Percentiles rank a stretch among this genome's conserved stretches.
Conservation (phyloP, 352 stramenopile genomes). For the Globisporangium ultimum region DNA sequence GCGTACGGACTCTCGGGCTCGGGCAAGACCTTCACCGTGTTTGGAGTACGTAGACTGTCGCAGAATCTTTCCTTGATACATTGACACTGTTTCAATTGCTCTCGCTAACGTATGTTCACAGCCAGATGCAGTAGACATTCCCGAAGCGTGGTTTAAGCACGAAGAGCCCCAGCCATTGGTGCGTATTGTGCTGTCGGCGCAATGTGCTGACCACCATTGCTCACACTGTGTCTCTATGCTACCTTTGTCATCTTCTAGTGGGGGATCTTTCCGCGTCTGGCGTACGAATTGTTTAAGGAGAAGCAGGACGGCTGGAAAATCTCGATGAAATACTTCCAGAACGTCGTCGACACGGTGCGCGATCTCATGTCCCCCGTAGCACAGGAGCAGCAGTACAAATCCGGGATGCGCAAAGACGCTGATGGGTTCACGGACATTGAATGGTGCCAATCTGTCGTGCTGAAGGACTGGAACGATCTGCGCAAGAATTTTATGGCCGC, state of each 20-base stretch:
- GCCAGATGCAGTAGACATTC: slow-evolving; percentile 90
- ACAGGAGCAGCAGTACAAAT: slow-evolving; percentile 94
- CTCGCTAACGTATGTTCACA: slow-evolving; percentile 13
- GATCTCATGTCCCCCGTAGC: slow-evolving; percentile 93
- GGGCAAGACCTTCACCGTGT: slow-evolving; percentile 94
- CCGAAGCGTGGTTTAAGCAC: slow-evolving; percentile 94
- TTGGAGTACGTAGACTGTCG: slow-evolving; percentile 44
- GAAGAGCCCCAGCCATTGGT: slow-evolving; percentile 80
- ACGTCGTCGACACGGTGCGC: slow-evolving; percentile 94
- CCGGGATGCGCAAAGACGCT: slow-evolving; percentile 91
- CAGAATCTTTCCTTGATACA: not conserved
- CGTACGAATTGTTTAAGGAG: slow-evolving; percentile 93
- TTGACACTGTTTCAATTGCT: slow-evolving; percentile 3
- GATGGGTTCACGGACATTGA: slow-evolving; percentile 96
- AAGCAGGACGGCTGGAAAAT: slow-evolving; percentile 96
- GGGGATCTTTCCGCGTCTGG: slow-evolving; percentile 90
- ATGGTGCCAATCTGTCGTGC: slow-evolving; percentile 90
- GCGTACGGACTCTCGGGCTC: slow-evolving; percentile 91
- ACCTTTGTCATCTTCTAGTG: slow-evolving; percentile 33
- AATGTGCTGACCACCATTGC: not conserved
- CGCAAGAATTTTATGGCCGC: slow-evolving; percentile 87
- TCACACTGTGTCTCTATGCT: not conserved
- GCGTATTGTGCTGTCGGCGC: not conserved
- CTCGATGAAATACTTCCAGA: slow-evolving; percentile 97
- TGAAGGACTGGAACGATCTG: slow-evolving; percentile 94